Percentiles rank a stretch among this genome's conserved stretches.
These are phyloP conservation scores for Warburgia ugandensis DNA, from an alignment of 164 flowering plant species.

Conservation along the genomic window DNA sequence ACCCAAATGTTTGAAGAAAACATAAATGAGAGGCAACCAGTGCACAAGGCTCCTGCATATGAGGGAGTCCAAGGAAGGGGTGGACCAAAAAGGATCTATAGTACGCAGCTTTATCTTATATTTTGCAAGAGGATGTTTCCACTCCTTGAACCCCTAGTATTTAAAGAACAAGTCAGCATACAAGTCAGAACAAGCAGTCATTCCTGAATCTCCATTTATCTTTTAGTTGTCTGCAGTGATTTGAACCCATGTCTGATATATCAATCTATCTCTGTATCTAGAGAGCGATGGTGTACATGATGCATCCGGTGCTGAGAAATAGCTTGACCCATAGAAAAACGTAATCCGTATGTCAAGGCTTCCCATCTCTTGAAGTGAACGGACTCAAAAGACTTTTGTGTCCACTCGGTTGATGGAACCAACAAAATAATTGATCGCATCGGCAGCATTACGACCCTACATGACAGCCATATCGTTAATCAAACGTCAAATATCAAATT, in stretches of 20 bases:
- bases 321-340: conserved; percentile 95
- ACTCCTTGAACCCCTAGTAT: conserved; percentile 55
- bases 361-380: conserved; percentile 96
- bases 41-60: no score
- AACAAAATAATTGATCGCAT: conserved; percentile 85
- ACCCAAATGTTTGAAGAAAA: no score
- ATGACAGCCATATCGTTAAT: no score
- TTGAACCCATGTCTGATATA: conserved; percentile 92
- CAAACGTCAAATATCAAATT: not conserved
- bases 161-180: conserved; percentile 55
- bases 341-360: conserved; percentile 80
- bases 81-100: no score
- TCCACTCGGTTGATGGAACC: conserved; percentile 96
- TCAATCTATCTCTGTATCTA: conserved; percentile 63
- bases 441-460: conserved; percentile 97
- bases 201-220: conserved; percentile 97
- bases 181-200: conserved; percentile 87
- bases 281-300: conserved; percentile 92
- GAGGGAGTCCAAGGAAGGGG: no score
- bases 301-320: conserved; percentile 90
- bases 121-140: no score
- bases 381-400: conserved; percentile 81
- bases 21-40: no score
- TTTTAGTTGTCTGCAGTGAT: conserved; percentile 88
- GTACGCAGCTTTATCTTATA: no score